Base-by-base conservation (phyloP, 1,284 basidiomycete genomes). In the Moesziomyces sp. region DNA sequence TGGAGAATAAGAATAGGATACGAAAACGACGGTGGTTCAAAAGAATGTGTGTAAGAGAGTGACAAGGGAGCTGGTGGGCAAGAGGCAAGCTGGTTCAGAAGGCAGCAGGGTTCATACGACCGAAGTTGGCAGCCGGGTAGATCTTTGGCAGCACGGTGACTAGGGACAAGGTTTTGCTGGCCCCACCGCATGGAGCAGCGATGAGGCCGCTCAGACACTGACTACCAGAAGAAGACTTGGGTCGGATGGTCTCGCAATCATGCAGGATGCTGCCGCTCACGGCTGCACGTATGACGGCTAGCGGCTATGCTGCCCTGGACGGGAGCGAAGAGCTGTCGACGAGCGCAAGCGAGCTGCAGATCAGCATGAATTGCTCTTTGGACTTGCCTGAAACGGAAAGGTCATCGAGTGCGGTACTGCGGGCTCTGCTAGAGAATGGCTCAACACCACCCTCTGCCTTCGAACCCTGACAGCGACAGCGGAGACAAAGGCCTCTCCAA, bases 321-420 rank as follows among this genome's bases (percentile, higher is more conserved):
- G 13, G 30, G 30, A 34, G 42, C 21, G 8, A 23, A 26, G 38
- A 59, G 56, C 66, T 63, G 66, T 69, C 59, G 48, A 63, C 52
- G 48, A 63, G 56, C 21, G 66, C 66, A 62, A 45, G 40, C 55
- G 56, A 57, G 44, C 24, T 50, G 46, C 42, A 28, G 23, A 34
- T 13, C 10, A 34, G 30, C 38, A 40, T 40, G 38, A 14, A 6
- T n/a, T 18, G 13, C 2, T 16, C 2, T 16, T 40, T 8, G 14
- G 8, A 54, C 62, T 43, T 50, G 62, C 58, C 51, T 34, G 58
- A 60, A 60, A 26, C 46, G 64, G 46, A 54, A 57, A 21, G 53
- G 38, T 18, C 30, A 34, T 11, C 30, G 30, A 11, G 11, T 5
- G 13, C 30, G 13, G 30, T 5, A 40, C 38, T 40, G 14, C 28